Conservation (phyloP, 352 stramenopile genomes). For the Poterioochromonas sp. region DNA sequence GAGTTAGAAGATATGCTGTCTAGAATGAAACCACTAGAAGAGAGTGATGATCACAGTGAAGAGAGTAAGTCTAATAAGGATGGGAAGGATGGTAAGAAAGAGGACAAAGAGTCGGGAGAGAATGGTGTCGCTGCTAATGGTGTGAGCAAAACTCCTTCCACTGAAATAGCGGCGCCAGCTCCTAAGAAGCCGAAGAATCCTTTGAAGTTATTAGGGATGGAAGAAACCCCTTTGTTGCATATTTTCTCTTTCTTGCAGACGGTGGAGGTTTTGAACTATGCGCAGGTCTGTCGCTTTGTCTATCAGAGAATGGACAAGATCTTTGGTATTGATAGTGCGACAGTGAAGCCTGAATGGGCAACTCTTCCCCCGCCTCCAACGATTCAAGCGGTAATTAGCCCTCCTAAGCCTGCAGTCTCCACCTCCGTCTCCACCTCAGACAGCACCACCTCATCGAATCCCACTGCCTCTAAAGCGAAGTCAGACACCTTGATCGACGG, state of each 20-base stretch:
- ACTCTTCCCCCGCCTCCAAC: neutral
- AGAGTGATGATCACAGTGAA: too few species aligned
- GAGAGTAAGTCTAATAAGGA: too few species aligned
- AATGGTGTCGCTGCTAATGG: neutral
- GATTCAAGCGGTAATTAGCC: neutral
- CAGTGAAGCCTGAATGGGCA: neutral
- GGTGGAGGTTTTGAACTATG: neutral
- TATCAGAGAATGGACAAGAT: neutral
- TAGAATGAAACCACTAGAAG: neutral
- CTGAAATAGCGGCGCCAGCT: neutral
- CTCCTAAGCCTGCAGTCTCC: neutral
- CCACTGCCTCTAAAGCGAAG: too few species aligned
- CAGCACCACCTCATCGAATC: neutral
- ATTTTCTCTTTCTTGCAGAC: slow-evolving; percentile 16
- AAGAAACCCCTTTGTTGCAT: neutral
- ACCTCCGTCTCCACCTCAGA: neutral
- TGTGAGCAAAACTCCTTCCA: neutral
- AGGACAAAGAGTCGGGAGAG: neutral
- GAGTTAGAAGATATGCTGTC: neutral
- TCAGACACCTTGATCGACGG: too few species aligned
- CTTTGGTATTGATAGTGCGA: slow-evolving; percentile 5
- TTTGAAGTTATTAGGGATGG: neutral
- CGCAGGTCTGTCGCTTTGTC: slow-evolving; percentile 18
- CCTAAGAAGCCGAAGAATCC: neutral
- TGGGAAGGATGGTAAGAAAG: neutral